Evolutionary conservation across 2,329 filamentous ascomycete species (phyloP), one percentile per base, ranked within the genome.

Genomic region (Ascochyta viciae-villosae): DNA sequence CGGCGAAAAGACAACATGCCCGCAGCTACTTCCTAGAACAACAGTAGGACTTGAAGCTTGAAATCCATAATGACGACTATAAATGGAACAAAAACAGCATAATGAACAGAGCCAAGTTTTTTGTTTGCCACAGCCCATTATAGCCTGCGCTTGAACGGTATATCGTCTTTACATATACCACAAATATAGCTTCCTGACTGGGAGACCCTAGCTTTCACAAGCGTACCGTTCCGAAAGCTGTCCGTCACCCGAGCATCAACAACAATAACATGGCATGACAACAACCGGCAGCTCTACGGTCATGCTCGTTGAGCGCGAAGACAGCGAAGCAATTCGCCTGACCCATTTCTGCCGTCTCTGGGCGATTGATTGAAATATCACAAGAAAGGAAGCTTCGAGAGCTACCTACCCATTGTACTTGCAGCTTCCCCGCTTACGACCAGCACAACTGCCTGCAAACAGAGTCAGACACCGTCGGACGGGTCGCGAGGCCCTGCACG

Each of bases 361-460:
- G 63, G 63, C 63, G 31, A 51, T 61, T 26, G 62, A 64, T 37
- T 66, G 60, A 67, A 22, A 24, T 29, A 34, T 41, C 19, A 48
- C 40, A 15, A 22, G n/a, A 6, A 42, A 44, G 22, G 43, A 46
- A 45, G 38, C 51, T 47, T 50, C 40, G 27, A 52, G 50, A 39
- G 50, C 42, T 44, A 53, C 44, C 49, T 16, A 31, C 29, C 29
- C 29, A 31, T 13, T 13, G 4, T 15, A 31, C 10, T 12, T 45
- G 54, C 61, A 55, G 45, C 62, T 67, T 66, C 65, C 66, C 65
- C 66, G 66, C 66, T 60, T 62, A 48, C 54, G 45, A 58, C 40
- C 37, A 56, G 34, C 15, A 27, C 37, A 12, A 31, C 51, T 34
- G 33, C 46, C 41, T 46, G 37, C 33, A 23, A 50, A 49, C 46